Evolutionary conservation across 768 basidiomycete species (phyloP).

Genomic region (Tulasnella sp.): DNA sequence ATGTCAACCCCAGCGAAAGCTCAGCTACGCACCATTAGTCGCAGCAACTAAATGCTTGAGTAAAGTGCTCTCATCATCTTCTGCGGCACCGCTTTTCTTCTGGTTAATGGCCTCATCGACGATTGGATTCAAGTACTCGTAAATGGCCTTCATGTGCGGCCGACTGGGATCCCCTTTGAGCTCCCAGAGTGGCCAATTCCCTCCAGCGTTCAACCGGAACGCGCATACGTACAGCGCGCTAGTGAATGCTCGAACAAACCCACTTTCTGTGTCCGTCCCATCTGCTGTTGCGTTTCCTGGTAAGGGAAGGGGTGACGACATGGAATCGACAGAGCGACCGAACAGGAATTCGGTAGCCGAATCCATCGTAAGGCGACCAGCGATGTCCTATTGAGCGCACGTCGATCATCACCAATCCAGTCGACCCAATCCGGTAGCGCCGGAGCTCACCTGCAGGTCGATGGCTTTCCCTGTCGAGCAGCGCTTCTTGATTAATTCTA

Average conservation of each 20-base stretch:
- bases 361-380: constrained; percentile 58
- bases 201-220: neutral
- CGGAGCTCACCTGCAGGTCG: constrained; percentile 44
- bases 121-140: constrained; percentile 52
- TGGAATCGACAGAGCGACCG: constrained; percentile 48
- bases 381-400: constrained; percentile 35
- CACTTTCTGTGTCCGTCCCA: constrained; percentile 28
- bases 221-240: neutral
- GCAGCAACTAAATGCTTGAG: constrained; percentile 58
- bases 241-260: neutral
- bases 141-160: constrained; percentile 41
- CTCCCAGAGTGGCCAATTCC: constrained; percentile 39
- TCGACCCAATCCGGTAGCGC: neutral
- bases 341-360: constrained; percentile 61
- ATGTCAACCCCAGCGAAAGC: too few relatives aligned
- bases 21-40: constrained; percentile 45
- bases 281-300: constrained; percentile 27
- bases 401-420: neutral
- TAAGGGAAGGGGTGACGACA: constrained; percentile 37
- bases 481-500: constrained; percentile 39
- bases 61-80: constrained; percentile 47
- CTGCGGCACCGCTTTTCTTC: constrained; percentile 31
- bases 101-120: constrained; percentile 43
- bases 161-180: constrained; percentile 37
- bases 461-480: constrained; percentile 42